phyloP scores from a whole-genome alignment of 345 rosid species.

The Linum tenue region DNA sequence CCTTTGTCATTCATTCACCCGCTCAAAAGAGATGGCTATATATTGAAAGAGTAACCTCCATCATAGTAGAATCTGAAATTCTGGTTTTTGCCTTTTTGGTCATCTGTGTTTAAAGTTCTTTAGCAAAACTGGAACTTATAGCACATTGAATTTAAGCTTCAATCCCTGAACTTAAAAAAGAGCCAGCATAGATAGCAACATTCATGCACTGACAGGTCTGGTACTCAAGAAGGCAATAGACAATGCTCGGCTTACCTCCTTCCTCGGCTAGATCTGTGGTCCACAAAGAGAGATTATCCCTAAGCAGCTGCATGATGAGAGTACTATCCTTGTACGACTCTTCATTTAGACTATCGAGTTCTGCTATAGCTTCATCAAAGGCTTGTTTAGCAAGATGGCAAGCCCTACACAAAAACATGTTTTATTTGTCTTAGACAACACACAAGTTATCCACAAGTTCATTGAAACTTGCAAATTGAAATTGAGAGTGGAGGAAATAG shows the following conservation, averaged over 20 bases:
- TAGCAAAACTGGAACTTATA: not conserved
- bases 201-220: not conserved
- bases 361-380: slow-evolving; percentile 79
- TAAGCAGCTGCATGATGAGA: slow-evolving; percentile 79
- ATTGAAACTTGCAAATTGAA: not conserved
- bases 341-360: slow-evolving; percentile 79
- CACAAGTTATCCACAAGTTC: not conserved
- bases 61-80: no score
- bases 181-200: not conserved
- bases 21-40: no score
- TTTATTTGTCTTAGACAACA: not conserved
- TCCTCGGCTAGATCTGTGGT: slow-evolving; percentile 78
- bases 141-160: not conserved
- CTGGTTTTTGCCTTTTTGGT: no score
- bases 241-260: slow-evolving; percentile 41
- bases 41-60: no score
- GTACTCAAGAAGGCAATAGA: no score
- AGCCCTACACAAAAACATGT: slow-evolving; percentile 39
- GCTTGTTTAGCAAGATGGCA: slow-evolving; percentile 81
- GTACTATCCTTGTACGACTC: slow-evolving; percentile 88
- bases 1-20: no score
- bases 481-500: no score
- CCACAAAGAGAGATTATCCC: slow-evolving; percentile 84
- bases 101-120: not conserved
- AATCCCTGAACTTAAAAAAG: not conserved